Base-by-base conservation (phyloP, 1,139 yeast species). In the Yamadazyma aaseri region DNA sequence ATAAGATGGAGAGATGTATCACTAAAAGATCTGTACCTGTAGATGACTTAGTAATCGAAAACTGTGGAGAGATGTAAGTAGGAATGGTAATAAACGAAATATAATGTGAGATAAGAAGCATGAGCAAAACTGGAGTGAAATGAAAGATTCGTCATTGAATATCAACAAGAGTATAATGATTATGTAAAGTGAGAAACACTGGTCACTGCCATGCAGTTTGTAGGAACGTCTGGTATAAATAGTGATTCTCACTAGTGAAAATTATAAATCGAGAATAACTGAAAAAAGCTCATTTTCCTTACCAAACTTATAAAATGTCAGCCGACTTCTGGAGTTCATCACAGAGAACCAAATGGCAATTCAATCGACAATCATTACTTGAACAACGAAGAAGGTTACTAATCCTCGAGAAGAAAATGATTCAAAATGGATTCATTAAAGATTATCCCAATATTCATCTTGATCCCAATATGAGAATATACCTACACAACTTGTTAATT, bases 391-490 rank as follows among this genome's bases (percentile, higher is more conserved):
- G 72, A 17, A 54, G 66, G 35, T 58, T 70, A 6, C 53, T 66
- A 10, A 41, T 65, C 3, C 52, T 70, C 6, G 76, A 70, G 41
- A 57, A 65, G 34, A 70, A 69, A 46, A 66, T 70, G 73, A 59
- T 66, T 35, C 74, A 67, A 35, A 66, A 65, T 46, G 75, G 75
- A 6, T 58, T 67, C 34, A 68, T 70, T 35, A 68, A 65, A 43
- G 74, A 69, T 44, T 54, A 59, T 38, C 66, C 66, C 45, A 51
- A 63, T 34, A 55, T 80, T 22, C 67, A 64, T 33, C 79, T 77
- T 48, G 87, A 81, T 51, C 62, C 67, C 38, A 79, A 78, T 51
- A 71, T 81, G 73, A 59, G 89, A 38, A 82, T 84, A 25, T 83
- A 76, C 53, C 65, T 83, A 40, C 89, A 83, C 53, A 77, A 78